A percentile compares a stretch with the other conserved stretches of the same genome.
Evolutionary conservation across 306 rosid genomes (phyloP).

Genomic region (Malus orientalis): DNA sequence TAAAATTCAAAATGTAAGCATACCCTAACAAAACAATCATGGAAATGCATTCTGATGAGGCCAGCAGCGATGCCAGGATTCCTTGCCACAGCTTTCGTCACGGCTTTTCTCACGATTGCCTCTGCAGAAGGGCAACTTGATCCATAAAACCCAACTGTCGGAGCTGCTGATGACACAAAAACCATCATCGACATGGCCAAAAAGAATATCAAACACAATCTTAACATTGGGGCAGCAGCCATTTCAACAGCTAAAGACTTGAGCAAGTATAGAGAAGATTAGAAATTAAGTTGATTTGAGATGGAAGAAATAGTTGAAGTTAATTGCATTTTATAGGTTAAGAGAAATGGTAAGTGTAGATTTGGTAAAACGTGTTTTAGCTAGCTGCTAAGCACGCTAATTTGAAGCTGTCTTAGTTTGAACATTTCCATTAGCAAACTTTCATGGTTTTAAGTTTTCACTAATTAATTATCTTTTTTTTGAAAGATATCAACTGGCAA

Average conservation of each 20-base stretch:
- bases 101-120: conserved; percentile 20
- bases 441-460: too few relatives aligned
- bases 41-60: conserved; percentile 37
- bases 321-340: conserved; percentile 1
- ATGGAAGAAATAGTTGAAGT: not conserved
- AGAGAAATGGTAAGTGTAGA: not conserved
- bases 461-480: too few relatives aligned
- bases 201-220: not conserved
- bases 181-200: not conserved
- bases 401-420: conserved; percentile 10
- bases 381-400: not conserved
- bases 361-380: not conserved
- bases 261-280: not conserved
- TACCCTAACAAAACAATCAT: conserved; percentile 45
- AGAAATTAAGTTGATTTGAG: not conserved
- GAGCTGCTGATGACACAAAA: conserved; percentile 12
- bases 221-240: not conserved
- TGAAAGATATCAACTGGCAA: too few relatives aligned
- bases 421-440: not conserved
- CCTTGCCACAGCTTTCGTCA: conserved; percentile 19
- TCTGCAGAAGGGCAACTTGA: conserved; percentile 27
- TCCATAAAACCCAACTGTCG: conserved; percentile 16
- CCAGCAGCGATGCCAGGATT: conserved; percentile 33
- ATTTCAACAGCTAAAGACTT: not conserved
- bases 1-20: not conserved